Conservation (phyloP, 2,329 filamentous ascomycete species). For the Cladosporium oxysporum region DNA sequence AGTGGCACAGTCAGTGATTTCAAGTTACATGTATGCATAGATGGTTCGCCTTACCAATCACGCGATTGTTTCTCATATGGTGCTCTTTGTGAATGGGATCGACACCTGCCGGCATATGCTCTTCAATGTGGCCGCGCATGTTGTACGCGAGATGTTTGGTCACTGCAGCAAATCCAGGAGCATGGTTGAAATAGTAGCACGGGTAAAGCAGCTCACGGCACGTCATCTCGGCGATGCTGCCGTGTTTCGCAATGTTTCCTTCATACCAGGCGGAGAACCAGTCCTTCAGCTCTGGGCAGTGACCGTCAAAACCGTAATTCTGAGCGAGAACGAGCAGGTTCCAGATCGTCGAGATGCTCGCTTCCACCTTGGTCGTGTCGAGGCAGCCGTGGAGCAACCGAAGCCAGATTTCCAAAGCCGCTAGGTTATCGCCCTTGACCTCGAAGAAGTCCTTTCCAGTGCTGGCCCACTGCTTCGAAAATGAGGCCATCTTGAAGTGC, state of each 20-base stretch:
- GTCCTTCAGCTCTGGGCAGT: slow-evolving; percentile 1
- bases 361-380: not conserved
- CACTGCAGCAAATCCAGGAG: slow-evolving; percentile 30
- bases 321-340: slow-evolving; percentile 21
- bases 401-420: slow-evolving; percentile 19
- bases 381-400: slow-evolving; percentile 23
- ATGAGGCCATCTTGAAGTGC: not conserved
- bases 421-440: not conserved
- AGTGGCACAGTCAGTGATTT: not conserved
- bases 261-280: slow-evolving; percentile 25
- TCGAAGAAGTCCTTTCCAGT: not conserved
- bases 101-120: slow-evolving; percentile 25
- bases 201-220: slow-evolving; percentile 31
- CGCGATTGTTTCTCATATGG: not conserved
- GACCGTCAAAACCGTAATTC: slow-evolving; percentile 23
- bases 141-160: slow-evolving; percentile 39
- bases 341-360: slow-evolving; percentile 24
- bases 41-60: slow-evolving; percentile 29
- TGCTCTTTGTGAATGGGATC: not conserved
- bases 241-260: not conserved
- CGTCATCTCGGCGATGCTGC: not conserved
- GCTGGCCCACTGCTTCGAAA: not conserved
- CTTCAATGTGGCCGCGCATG: slow-evolving; percentile 30
- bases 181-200: slow-evolving; percentile 34
- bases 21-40: slow-evolving; percentile 21